Base-by-base conservation (phyloP, 805 yeast species). In the Wickerhamomyces canadensis region DNA sequence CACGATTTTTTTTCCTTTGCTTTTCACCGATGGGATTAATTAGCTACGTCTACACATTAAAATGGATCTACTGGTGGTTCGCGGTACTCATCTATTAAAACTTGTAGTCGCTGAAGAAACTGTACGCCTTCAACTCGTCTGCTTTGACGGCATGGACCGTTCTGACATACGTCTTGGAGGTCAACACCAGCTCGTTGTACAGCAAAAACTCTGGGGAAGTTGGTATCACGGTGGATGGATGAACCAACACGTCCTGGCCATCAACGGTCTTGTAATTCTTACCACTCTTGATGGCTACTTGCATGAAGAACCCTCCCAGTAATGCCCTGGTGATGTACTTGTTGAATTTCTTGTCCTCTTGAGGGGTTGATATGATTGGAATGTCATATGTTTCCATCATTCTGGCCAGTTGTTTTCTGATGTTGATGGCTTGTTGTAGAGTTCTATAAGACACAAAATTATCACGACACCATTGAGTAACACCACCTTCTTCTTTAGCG, bases 261-360 rank as follows among this genome's bases (percentile, higher is more conserved):
- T 93, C 98, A 35, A 89, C 84, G 0, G 98, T 93, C 50, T 84
- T 73, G 60, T 83, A 91, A n/a, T 85, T 89, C 52, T 81, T 83
- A 27, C 86, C 80, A n/a, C 84, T 75, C 68, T 85, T 86, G 66
- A 89, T 93, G 24, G 97, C 98, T 38, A 85, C 95, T 67, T 93
- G 98, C 98, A 93, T 89, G 68, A 93, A 93, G 61, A 88, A 89
- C 2, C 98, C 98, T n/a, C 86, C 75, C 4, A 86, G 73, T 41
- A 93, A 63, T 0, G 98, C 96, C 59, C 83, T 84, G 40, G 95
- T 73, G 46, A 93, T 80, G 52, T 86, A 83, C 49, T 74, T 79
- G 60, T 80, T 81, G 63, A 85, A 88, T 35, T 74, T 76, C 44
- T 71, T 68, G 52, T 78, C 80, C 19, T 76, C 83, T 44, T 63